These are phyloP conservation scores for Erysimum pusillum DNA, from an alignment of 441 rosid species.

Conservation along the genomic window DNA sequence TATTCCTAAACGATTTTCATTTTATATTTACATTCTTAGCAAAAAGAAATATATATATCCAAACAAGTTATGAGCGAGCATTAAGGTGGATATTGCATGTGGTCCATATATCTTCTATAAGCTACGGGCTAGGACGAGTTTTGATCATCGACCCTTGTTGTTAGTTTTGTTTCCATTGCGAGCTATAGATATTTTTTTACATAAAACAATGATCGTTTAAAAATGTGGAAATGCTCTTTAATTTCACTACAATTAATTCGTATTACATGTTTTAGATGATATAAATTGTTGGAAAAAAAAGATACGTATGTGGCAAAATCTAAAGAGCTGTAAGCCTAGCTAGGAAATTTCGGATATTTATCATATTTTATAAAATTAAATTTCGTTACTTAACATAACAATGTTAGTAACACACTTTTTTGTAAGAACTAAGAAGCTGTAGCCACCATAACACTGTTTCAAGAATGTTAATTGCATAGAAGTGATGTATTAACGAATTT, in stretches of 20 bases:
- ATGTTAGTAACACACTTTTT: neutral
- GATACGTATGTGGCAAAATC: too few relatives aligned
- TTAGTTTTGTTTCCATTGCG: neutral
- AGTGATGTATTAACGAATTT: constrained; percentile 41
- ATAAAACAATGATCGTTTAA: too few relatives aligned
- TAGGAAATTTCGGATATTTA: neutral
- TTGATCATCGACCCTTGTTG: neutral
- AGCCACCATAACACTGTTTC: too few relatives aligned
- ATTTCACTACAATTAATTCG: neutral
- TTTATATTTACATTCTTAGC: too few relatives aligned
- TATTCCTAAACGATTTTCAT: too few relatives aligned
- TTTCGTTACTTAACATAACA: neutral
- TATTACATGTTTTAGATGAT: neutral
- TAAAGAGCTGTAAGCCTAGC: neutral
- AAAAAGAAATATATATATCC: too few relatives aligned
- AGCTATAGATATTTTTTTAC: neutral
- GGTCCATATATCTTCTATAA: constrained; percentile 1
- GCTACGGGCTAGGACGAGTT: constrained; percentile 2
- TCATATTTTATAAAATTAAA: neutral
- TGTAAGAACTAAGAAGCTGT: too few relatives aligned
- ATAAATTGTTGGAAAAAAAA: too few relatives aligned
- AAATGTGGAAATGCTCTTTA: neutral
- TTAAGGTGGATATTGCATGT: neutral
- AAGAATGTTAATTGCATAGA: constrained; percentile 10
- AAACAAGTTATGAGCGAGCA: neutral